These are phyloP conservation scores for Allium sativum DNA, from an alignment of 106 monocot genomes.

Conservation along the genomic window DNA sequence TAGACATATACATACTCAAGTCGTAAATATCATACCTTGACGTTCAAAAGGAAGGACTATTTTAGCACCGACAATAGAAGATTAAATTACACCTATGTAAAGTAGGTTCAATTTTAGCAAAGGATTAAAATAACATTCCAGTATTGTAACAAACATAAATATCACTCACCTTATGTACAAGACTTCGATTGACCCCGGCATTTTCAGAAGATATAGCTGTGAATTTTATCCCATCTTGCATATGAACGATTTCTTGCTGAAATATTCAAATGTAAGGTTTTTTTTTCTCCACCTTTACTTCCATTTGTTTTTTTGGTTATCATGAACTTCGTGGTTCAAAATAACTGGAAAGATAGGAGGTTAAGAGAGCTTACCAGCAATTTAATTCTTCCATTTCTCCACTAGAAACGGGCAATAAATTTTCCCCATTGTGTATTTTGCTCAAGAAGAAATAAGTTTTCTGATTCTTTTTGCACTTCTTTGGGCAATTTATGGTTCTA, in stretches of 20 bases:
- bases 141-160: not conserved
- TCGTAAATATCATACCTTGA: conserved; percentile 44
- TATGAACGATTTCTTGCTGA: conserved; percentile 59
- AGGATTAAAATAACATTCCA: not conserved
- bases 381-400: conserved; percentile 91
- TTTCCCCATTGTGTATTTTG: conserved; percentile 45
- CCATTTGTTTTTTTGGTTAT: not conserved
- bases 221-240: conserved; percentile 48
- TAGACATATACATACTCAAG: no score
- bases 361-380: conserved; percentile 36
- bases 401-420: conserved; percentile 55
- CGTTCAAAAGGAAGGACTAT: conserved; percentile 97
- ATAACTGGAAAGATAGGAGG: not conserved
- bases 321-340: no score
- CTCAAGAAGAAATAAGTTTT: conserved; percentile 38
- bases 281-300: not conserved
- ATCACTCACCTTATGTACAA: conserved; percentile 68
- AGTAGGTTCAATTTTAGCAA: not conserved
- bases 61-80: conserved; percentile 79
- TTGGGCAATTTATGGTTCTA: conserved; percentile 39
- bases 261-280: conserved; percentile 5
- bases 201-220: conserved; percentile 34
- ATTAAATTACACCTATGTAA: conserved; percentile 83
- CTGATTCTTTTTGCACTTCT: conserved; percentile 22
- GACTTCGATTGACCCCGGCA: conserved; percentile 28